Percentiles rank a stretch among this genome's conserved stretches.
Conservation (phyloP, 1,139 yeast species). For the Candida anutae region DNA sequence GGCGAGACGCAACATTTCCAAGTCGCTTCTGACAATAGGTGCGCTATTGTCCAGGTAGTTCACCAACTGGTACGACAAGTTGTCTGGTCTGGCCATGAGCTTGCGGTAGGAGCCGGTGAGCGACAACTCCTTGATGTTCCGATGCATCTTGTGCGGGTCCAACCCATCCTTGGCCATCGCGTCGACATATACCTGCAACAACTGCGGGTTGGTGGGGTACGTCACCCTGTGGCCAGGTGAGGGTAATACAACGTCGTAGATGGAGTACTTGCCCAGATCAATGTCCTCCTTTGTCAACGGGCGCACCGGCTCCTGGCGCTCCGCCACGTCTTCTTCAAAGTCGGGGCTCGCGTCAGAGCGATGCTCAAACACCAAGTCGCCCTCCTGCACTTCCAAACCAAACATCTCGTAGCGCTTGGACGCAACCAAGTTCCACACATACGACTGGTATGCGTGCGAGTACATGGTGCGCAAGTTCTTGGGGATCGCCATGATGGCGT, state of each 20-base stretch:
- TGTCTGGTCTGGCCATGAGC: slow-evolving; percentile 59
- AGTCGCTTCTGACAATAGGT: slow-evolving; percentile 74
- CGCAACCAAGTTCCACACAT: slow-evolving; percentile 85
- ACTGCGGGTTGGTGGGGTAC: slow-evolving; percentile 64
- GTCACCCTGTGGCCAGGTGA: slow-evolving; percentile 87
- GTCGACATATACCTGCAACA: slow-evolving; percentile 57
- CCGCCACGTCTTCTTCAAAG: slow-evolving; percentile 57
- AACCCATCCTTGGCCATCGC: slow-evolving; percentile 76
- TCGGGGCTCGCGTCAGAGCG: slow-evolving; percentile 24
- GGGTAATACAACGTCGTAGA: slow-evolving; percentile 84
- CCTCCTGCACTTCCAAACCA: slow-evolving; percentile 67
- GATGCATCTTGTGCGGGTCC: slow-evolving; percentile 77
- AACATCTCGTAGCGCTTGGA: slow-evolving; percentile 65
- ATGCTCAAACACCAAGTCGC: slow-evolving; percentile 65
- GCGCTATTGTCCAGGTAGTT: slow-evolving; percentile 56
- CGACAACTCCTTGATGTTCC: slow-evolving; percentile 83
- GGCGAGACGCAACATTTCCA: slow-evolving; percentile 51
- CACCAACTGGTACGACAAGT: slow-evolving; percentile 56
- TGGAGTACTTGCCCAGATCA: slow-evolving; percentile 48
- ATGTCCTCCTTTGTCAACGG: slow-evolving; percentile 70
- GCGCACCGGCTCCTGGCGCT: slow-evolving; percentile 52
- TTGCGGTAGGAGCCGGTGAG: slow-evolving; percentile 85
- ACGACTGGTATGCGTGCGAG: slow-evolving; percentile 95
- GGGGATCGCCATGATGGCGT: slow-evolving; percentile 87
- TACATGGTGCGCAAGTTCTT: slow-evolving; percentile 90